These are phyloP conservation scores for Trametes polyzona DNA, from an alignment of 1,284 basidiomycete genomes.

Conservation along the genomic window DNA sequence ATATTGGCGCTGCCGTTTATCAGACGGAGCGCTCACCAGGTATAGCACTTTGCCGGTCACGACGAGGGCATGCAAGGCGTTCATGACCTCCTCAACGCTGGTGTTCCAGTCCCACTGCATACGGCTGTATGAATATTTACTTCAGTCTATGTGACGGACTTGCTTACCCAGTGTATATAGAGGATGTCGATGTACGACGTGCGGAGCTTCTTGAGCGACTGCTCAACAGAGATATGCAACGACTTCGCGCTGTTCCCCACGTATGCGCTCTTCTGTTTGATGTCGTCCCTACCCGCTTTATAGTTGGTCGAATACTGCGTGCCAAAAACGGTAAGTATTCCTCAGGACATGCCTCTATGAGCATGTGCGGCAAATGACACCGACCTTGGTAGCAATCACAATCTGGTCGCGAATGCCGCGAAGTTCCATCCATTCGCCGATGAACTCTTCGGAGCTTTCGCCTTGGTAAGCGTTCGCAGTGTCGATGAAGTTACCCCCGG, in stretches of 20 bases:
- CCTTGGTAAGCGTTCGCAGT: conserved; percentile 48
- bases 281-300: conserved; percentile 22
- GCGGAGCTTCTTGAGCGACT: conserved; percentile 55
- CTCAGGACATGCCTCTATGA: no score
- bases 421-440: conserved; percentile 60
- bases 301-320: conserved; percentile 27
- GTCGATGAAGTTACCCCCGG: conserved; percentile 57
- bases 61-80: conserved; percentile 46
- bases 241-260: conserved; percentile 50
- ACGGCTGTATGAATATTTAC: conserved; percentile 41
- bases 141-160: no score
- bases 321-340: no score
- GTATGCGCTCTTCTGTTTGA: conserved; percentile 31
- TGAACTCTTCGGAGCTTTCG: conserved; percentile 49
- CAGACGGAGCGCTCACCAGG: conserved; percentile 38
- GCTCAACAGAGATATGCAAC: conserved; percentile 45
- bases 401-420: conserved; percentile 56
- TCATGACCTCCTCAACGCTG: conserved; percentile 49
- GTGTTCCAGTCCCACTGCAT: conserved; percentile 43
- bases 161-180: background rate
- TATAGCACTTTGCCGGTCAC: conserved; percentile 48
- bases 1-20: no score
- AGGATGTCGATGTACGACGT: conserved; percentile 53
- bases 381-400: conserved; percentile 56
- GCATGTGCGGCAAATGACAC: no score